phyloP scores from a whole-genome alignment of 1,284 basidiomycete species.

The Marasmius oreades region DNA sequence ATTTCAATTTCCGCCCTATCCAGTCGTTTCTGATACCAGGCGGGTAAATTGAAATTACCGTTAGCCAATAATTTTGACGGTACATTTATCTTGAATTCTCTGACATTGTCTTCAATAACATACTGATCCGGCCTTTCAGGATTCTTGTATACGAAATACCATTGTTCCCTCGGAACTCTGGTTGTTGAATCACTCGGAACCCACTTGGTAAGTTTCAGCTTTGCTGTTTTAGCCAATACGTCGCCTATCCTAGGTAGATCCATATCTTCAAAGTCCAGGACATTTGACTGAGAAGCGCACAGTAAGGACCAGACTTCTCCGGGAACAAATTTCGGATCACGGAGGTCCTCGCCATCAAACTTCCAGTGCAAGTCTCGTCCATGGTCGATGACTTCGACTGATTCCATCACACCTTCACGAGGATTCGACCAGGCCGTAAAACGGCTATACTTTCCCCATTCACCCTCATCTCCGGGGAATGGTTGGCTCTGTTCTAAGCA shows the following conservation, averaged over 20 bases:
- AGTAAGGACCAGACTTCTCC: background rate
- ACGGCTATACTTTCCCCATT: background rate
- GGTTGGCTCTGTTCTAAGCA: background rate
- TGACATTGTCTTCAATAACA: background rate
- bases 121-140: background rate
- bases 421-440: background rate
- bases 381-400: too few species aligned
- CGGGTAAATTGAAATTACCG: slow-evolving; percentile 1
- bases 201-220: background rate
- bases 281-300: background rate
- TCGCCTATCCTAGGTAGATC: slow-evolving; percentile 7
- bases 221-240: background rate
- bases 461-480: background rate
- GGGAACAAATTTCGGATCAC: background rate
- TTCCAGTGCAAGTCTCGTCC: too few species aligned
- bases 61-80: background rate
- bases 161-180: background rate
- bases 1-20: background rate
- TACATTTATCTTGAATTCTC: background rate
- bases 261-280: background rate
- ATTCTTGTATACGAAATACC: background rate
- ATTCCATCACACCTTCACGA: too few species aligned
- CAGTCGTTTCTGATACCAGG: slow-evolving; percentile 3
- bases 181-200: background rate
- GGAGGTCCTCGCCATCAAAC: background rate